A percentile compares a stretch with the other conserved stretches of the same genome.
Evolutionary conservation across 2,329 filamentous ascomycete species (phyloP).

Genomic region (Pseudopithomyces maydicus): DNA sequence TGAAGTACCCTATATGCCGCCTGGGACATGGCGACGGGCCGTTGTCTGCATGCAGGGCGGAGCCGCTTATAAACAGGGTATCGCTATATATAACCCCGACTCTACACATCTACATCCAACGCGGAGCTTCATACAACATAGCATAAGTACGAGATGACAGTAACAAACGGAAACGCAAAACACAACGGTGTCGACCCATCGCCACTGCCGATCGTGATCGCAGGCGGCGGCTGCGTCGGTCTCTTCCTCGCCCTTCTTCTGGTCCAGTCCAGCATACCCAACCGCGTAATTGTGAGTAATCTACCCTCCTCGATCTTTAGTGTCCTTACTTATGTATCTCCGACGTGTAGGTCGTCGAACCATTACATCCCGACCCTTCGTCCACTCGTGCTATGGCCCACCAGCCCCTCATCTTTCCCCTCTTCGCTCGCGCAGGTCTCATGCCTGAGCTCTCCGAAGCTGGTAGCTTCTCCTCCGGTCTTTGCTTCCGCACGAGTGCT

Average conservation of each 20-base stretch:
- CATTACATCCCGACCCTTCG: conserved; percentile 23
- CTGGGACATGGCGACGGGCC: not conserved
- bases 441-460: conserved; percentile 40
- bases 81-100: not conserved
- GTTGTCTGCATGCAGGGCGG: conserved; percentile 1
- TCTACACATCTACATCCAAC: not conserved
- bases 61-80: not conserved
- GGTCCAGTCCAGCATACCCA: conserved; percentile 37
- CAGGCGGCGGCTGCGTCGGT: conserved; percentile 49
- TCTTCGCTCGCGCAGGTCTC: conserved; percentile 44
- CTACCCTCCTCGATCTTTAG: not conserved
- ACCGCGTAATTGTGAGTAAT: conserved; percentile 38
- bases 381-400: conserved; percentile 51
- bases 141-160: not conserved
- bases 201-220: conserved; percentile 39
- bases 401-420: conserved; percentile 47
- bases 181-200: not conserved
- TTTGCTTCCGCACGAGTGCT: conserved; percentile 37
- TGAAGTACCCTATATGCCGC: not conserved
- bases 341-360: conserved; percentile 29
- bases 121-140: not conserved
- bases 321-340: not conserved
- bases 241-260: conserved; percentile 49
- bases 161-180: not conserved
- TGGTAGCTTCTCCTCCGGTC: conserved; percentile 25